Percentiles rank a stretch among this genome's conserved stretches.
Evolutionary conservation across 225 moss, liverwort and hornwort genomes (phyloP).

Genomic region (Bryum argenteum): DNA sequence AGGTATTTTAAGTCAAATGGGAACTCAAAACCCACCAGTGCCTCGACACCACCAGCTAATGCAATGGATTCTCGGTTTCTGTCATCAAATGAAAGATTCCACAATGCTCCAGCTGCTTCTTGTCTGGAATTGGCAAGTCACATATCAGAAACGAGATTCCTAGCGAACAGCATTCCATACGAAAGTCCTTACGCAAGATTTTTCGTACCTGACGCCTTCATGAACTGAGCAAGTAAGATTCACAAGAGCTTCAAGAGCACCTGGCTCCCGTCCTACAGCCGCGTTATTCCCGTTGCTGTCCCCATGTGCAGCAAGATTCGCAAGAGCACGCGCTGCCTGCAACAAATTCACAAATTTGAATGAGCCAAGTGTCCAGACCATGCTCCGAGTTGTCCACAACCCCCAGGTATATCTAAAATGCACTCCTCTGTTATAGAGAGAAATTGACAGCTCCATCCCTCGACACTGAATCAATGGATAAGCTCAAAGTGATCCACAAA

Average conservation of each 20-base stretch:
- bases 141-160: slow-evolving; percentile 5
- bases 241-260: slow-evolving; percentile 90
- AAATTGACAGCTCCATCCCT: background rate
- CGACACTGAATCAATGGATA: background rate
- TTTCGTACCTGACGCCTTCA: slow-evolving; percentile 87
- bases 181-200: background rate
- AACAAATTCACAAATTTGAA: slow-evolving; percentile 33
- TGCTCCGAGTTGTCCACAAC: background rate
- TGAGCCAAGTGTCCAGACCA: background rate
- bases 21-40: slow-evolving; percentile 61
- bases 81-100: slow-evolving; percentile 98
- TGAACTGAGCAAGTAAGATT: slow-evolving; percentile 86
- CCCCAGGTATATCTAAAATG: background rate
- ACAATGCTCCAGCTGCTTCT: slow-evolving; percentile 95
- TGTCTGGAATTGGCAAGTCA: slow-evolving; percentile 53
- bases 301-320: slow-evolving; percentile 95
- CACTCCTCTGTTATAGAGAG: background rate
- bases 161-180: slow-evolving; percentile 5
- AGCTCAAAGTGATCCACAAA: background rate
- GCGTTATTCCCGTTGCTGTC: slow-evolving; percentile 98
- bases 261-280: slow-evolving; percentile 85
- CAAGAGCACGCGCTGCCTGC: slow-evolving; percentile 89
- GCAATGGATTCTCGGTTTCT: slow-evolving; percentile 95
- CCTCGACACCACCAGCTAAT: slow-evolving; percentile 87
- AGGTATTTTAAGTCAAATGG: background rate